A percentile compares a stretch with the other conserved stretches of the same genome.
Conservation (phyloP, 768 basidiomycete genomes). For the Mycena rosella region DNA sequence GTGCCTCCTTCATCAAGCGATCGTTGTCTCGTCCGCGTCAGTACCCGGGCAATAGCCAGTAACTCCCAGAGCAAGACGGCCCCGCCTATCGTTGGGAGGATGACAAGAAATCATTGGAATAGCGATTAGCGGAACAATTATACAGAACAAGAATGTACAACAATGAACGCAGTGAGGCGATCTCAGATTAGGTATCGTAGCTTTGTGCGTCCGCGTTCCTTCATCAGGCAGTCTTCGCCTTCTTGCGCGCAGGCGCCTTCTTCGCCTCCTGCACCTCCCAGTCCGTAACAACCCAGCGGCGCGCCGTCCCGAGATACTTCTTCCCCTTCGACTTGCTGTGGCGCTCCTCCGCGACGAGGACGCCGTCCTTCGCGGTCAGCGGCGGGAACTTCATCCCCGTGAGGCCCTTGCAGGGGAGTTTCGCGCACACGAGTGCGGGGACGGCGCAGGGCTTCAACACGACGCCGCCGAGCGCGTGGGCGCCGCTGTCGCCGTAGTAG, state of each 20-base stretch:
- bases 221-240: constrained; percentile 1
- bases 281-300: constrained; percentile 3
- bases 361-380: constrained; percentile 6
- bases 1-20: no score
- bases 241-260: constrained; percentile 11
- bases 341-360: constrained; percentile 22
- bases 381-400: neutral
- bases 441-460: constrained; percentile 5
- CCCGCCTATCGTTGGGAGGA: no score
- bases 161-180: neutral
- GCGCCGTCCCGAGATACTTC: constrained; percentile 4
- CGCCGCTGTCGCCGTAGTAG: constrained; percentile 22
- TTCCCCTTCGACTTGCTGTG: constrained; percentile 13
- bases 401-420: constrained; percentile 13
- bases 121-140: neutral
- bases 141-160: neutral
- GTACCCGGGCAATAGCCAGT: no score
- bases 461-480: constrained; percentile 12
- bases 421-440: constrained; percentile 7
- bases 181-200: no score
- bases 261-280: constrained; percentile 10
- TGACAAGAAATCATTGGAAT: neutral
- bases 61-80: no score
- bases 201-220: neutral
- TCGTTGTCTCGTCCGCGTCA: no score